Base-by-base conservation (phyloP, 345 rosid species). In the Lepidium aucheri region DNA sequence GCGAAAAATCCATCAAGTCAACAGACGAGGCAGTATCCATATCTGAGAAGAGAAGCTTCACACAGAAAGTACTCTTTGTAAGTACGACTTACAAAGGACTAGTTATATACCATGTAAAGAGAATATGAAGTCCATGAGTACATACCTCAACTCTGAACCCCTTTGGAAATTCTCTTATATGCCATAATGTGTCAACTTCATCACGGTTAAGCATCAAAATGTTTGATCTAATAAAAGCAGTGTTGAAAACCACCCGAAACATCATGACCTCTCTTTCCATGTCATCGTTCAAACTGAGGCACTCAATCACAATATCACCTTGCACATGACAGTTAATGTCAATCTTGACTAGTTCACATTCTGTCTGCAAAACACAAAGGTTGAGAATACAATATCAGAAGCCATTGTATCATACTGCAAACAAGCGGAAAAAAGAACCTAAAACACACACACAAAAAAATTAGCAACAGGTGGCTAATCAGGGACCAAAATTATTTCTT, bases 41-140 rank as follows among this genome's bases (percentile, higher is more conserved):
- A 67, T 93, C 97, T 46, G 98, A 90, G 84, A 93, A 93, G 79
- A 93, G 87, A 83, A 93, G 80, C 98, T 93, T 76, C 74, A 63
- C 60, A 72, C 61, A 79, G 69, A 76, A 61, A 66, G 69, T 39
- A 66, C 30, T 75, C 30, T 53, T 43, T 43, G 79, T 70, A 77
- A 74, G 70, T 63, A 64, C 41, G 53, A 41, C 35, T 42, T 63
- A 50, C 43, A 45, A 63, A 40, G 39, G 22, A 59, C 14, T 14
- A 63, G 22, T 53, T n/a, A 46, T 62, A 9, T 34, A 55, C 9
- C 59, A 75, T 32, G 55, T 65, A 73, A 28, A 45, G 52, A 54
- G 28, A 59, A 34, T 5, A 4, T 20, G 52, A 53, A 32, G n/a
- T 8, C 20, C 17, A 53, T 42, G 56, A 52, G 73, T 54, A 58